Conservation (phyloP, 1,284 basidiomycete genomes). For the Phenoliferia sp. region DNA sequence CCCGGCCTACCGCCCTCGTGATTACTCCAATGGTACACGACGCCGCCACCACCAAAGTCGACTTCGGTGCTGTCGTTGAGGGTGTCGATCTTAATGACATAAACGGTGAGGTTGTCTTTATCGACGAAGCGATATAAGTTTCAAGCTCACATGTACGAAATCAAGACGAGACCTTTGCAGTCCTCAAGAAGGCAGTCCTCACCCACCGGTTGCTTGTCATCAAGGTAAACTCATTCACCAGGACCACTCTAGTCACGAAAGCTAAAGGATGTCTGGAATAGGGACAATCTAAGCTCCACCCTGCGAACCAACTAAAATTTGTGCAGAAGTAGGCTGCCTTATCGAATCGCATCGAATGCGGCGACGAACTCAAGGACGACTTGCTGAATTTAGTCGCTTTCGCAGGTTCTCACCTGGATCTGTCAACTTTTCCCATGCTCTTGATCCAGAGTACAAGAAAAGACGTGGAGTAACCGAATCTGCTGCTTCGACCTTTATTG, state of each 20-base stretch:
- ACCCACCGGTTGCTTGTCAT: slow-evolving; percentile 10
- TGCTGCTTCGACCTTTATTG: not conserved
- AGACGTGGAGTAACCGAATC: not conserved
- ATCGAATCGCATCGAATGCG: not conserved
- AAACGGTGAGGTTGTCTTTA: not conserved
- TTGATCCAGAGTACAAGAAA: slow-evolving; percentile 10
- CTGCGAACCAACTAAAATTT: slow-evolving; percentile 9
- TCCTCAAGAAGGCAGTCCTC: slow-evolving; percentile 5
- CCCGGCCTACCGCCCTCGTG: too few relatives aligned
- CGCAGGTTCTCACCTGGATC: slow-evolving; percentile 8
- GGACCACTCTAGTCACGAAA: not conserved
- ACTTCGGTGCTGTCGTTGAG: not conserved
- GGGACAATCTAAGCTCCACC: slow-evolving; percentile 10
- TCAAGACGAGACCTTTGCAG: slow-evolving; percentile 1
- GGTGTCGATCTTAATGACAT: slow-evolving; percentile 9
- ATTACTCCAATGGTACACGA: slow-evolving; percentile 9
- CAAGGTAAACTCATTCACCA: not conserved
- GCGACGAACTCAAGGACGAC: too few relatives aligned
- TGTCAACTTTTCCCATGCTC: slow-evolving; percentile 8
- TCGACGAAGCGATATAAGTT: too few relatives aligned
- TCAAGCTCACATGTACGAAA: not conserved
- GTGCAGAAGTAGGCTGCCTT: not conserved
- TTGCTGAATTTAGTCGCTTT: not conserved
- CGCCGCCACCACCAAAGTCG: slow-evolving; percentile 1
- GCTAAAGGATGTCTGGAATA: not conserved